A percentile compares a stretch with the other conserved stretches of the same genome.
Conservation (phyloP, 768 basidiomycete species). For the Xerocomellus amylosporus region DNA sequence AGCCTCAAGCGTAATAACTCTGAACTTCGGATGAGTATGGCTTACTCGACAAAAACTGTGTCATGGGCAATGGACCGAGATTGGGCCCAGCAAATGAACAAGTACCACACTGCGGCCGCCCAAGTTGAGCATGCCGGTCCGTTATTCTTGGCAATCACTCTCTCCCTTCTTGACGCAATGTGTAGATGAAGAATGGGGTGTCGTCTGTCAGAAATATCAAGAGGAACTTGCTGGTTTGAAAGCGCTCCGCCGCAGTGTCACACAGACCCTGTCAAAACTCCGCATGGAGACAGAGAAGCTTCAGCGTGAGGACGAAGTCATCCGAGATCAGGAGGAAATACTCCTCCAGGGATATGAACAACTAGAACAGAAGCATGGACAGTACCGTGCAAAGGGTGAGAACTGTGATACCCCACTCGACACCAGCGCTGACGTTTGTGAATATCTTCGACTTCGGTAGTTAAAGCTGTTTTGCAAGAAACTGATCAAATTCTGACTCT, state of each 20-base stretch:
- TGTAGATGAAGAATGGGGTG: conserved; percentile 58
- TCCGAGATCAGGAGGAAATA: conserved; percentile 42
- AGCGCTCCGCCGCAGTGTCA: conserved; percentile 53
- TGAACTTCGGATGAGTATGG: conserved; percentile 43
- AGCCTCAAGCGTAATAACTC: conserved; percentile 59
- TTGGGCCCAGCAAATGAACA: conserved; percentile 53
- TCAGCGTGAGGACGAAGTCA: conserved; percentile 39
- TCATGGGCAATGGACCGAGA: conserved; percentile 75
- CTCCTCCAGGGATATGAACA: conserved; percentile 38
- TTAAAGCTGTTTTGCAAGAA: conserved; percentile 43
- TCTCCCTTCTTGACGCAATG: neutral
- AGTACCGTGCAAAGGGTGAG: conserved; percentile 43
- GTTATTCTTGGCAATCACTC: conserved; percentile 8
- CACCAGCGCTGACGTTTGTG: conserved; percentile 3
- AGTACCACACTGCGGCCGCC: conserved; percentile 41
- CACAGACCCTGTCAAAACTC: conserved; percentile 38
- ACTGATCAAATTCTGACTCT: conserved; percentile 43
- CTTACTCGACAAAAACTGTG: conserved; percentile 60
- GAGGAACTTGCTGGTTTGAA: conserved; percentile 63
- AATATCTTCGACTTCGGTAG: conserved; percentile 21
- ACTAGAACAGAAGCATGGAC: conserved; percentile 40
- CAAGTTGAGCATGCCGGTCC: conserved; percentile 41
- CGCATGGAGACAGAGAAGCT: conserved; percentile 40
- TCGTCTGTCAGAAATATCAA: conserved; percentile 53
- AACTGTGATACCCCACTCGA: neutral